Base-by-base conservation (phyloP, 176 grass and related monocot species). In the Lolium rigidum region DNA sequence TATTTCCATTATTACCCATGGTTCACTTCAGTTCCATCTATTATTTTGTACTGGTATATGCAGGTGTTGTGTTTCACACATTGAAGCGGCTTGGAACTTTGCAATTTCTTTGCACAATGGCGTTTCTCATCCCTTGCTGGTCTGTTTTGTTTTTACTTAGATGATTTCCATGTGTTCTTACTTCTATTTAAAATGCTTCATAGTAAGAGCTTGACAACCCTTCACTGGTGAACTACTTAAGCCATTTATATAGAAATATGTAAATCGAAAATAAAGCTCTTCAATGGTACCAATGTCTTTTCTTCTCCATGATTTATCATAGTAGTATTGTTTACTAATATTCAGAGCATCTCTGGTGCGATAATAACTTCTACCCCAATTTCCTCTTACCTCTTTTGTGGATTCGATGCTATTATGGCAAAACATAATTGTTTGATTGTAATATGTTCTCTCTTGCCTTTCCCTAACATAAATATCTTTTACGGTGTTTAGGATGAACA, bases 31-130 rank as follows among this genome's bases (percentile, higher is more conserved):
- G 25, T 85, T 13, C 25, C 24, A 52, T 81, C 41, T 82, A 17
- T 24, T 85, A 28, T 67, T 49, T 55, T 47, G 2, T 83, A 11
- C 12, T 73, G 59, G 46, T 43, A 43, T 85, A 54, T 54, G 85
- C 86, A 98, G 95, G 68, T 63, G 65, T 68, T 68, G 65, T 37
- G 28, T 68, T 20, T 68, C 65, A 18, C 31, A 68, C 31, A 68
- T 68, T 9, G 35, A 68, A 68, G 6, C 65, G 18, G 65, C 65
- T 68, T 68, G 31, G 65, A 18, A 68, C 65, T 3, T 68, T 18
- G 65, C 65, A 20, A 39, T 69, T 69, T 20, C 35, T 20, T 14
- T 68, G 31, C 65, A 18, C 3, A 17, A 7, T 0, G 0, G 15
- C 7, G 2, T 18, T 68, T 68, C 31, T 38, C 65, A 9, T 39